Conservation (phyloP, 345 rosid genomes). For the Melastoma malabathricum region DNA sequence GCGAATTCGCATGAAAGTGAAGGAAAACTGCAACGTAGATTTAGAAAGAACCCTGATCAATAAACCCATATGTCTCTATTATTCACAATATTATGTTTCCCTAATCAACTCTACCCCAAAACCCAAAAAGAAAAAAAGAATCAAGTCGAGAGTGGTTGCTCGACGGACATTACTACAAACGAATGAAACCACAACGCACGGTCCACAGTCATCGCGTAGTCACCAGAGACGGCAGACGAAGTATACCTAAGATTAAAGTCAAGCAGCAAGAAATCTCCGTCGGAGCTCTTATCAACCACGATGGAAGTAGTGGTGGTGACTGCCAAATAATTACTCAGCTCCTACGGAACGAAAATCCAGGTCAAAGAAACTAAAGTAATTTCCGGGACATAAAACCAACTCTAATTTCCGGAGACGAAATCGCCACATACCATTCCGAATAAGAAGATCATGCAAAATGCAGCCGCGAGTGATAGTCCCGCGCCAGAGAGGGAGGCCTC, state of each 20-base stretch:
- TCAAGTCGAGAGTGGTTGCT: too few species aligned
- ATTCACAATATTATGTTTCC: too few species aligned
- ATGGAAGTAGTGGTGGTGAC: slow-evolving; percentile 71
- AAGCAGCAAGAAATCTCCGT: slow-evolving; percentile 78
- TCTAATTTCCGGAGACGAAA: background rate
- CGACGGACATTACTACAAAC: too few species aligned
- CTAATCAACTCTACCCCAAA: too few species aligned
- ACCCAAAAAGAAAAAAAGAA: too few species aligned
- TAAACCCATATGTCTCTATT: background rate
- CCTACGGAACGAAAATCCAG: slow-evolving; percentile 35
- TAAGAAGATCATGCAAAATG: slow-evolving; percentile 72
- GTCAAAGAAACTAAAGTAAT: background rate
- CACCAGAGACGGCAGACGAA: too few species aligned
- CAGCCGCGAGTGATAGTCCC: slow-evolving; percentile 84
- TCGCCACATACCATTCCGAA: slow-evolving; percentile 79
- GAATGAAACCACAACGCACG: too few species aligned
- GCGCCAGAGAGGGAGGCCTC: slow-evolving; percentile 97
- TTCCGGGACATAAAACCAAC: background rate
- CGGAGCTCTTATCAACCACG: slow-evolving; percentile 81
- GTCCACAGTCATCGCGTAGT: too few species aligned
- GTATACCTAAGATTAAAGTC: slow-evolving; percentile 83
- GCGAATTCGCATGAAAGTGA: slow-evolving; percentile 97
- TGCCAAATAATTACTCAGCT: slow-evolving; percentile 66
- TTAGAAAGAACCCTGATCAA: slow-evolving; percentile 3
- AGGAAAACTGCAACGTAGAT: slow-evolving; percentile 60